Conservation (phyloP, 2,329 filamentous ascomycete species). For the Calonectria honghensis region DNA sequence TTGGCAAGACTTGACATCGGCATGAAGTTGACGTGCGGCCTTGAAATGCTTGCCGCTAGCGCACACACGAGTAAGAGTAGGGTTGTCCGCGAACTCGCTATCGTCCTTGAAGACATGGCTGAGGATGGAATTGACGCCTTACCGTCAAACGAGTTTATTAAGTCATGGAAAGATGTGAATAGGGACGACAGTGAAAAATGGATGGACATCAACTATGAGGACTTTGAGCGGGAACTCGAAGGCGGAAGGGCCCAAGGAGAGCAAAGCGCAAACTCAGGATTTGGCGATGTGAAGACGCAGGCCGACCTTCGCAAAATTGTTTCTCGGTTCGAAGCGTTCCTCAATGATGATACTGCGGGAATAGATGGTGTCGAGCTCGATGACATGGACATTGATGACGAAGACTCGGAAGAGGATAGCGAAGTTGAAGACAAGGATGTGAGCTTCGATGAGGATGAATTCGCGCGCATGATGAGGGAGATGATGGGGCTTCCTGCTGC, state of each 20-base stretch:
- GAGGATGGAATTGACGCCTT: slow-evolving; percentile 80
- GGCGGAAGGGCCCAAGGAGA: slow-evolving; percentile 64
- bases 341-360: slow-evolving; percentile 90
- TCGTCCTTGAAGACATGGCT: slow-evolving; percentile 84
- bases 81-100: slow-evolving; percentile 82
- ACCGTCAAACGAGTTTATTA: slow-evolving; percentile 84
- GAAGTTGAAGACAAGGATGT: slow-evolving; percentile 84
- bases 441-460: slow-evolving; percentile 89
- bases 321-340: slow-evolving; percentile 91
- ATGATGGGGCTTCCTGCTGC: slow-evolving; percentile 83
- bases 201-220: slow-evolving; percentile 93
- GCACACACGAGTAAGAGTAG: slow-evolving; percentile 81
- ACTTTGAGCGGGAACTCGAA: slow-evolving; percentile 88
- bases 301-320: slow-evolving; percentile 93
- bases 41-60: slow-evolving; percentile 88
- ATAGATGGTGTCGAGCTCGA: slow-evolving; percentile 84
- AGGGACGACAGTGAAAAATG: slow-evolving; percentile 91
- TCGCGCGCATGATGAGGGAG: slow-evolving; percentile 90
- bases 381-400: slow-evolving; percentile 81
- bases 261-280: slow-evolving; percentile 63
- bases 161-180: slow-evolving; percentile 75
- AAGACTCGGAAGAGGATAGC: slow-evolving; percentile 72
- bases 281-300: slow-evolving; percentile 81
- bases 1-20: slow-evolving; percentile 77
- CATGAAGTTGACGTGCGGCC: slow-evolving; percentile 92